phyloP scores from a whole-genome alignment of 2,329 filamentous ascomycete genomes.

The Metarhizium humberi region DNA sequence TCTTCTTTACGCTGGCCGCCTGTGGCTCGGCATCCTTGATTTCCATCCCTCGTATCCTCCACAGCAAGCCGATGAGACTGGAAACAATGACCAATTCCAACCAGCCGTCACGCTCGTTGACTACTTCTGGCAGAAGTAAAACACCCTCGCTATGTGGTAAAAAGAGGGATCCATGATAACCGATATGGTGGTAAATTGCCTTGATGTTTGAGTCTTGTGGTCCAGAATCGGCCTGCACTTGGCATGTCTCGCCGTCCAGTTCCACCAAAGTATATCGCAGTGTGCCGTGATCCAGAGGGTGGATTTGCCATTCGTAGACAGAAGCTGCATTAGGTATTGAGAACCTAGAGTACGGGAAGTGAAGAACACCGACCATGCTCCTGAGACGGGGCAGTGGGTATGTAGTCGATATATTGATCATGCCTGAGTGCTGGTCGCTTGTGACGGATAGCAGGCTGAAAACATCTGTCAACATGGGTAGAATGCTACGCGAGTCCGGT shows the following conservation, averaged over 20 bases:
- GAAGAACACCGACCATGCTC: conserved; percentile 1
- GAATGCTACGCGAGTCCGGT: not conserved
- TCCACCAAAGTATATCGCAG: conserved; percentile 5
- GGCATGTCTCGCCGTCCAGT: too few relatives aligned
- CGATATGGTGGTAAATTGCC: too few relatives aligned
- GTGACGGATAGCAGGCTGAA: conserved; percentile 1
- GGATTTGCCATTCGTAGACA: conserved; percentile 6
- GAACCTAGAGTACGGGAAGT: conserved; percentile 3
- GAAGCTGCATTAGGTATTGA: not conserved
- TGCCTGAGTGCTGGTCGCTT: not conserved
- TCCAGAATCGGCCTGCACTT: too few relatives aligned
- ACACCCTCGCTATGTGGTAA: conserved; percentile 6
- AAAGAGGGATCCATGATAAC: too few relatives aligned
- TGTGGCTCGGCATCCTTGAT: not conserved
- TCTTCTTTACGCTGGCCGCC: not conserved
- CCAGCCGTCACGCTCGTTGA: not conserved
- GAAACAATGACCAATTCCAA: conserved; percentile 2
- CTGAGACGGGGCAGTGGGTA: not conserved
- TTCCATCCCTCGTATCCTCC: conserved; percentile 3
- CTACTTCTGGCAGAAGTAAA: not conserved
- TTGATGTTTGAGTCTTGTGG: too few relatives aligned
- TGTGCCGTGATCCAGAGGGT: conserved; percentile 2
- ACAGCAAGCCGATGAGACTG: conserved; percentile 3
- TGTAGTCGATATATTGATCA: not conserved
- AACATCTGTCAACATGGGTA: conserved; percentile 2